Percentiles rank a stretch among this genome's conserved stretches.
Evolutionary conservation across 1,284 basidiomycete genomes (phyloP).

Genomic region (Xanthoconium separans): DNA sequence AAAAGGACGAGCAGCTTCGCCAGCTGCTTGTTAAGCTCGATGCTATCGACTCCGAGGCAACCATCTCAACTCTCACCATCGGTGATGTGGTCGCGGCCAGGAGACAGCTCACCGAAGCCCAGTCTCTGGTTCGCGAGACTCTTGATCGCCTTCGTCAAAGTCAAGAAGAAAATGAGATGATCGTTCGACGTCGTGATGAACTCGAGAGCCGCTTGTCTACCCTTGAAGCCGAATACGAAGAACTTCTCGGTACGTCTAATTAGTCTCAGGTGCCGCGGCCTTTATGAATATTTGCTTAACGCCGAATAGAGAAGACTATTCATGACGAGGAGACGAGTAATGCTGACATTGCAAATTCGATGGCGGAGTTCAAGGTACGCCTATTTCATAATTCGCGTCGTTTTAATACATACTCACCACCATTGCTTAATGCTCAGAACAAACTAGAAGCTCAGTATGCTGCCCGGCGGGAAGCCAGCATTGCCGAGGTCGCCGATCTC

Average conservation of each 20-base stretch:
- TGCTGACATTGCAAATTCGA: slow-evolving; percentile 76
- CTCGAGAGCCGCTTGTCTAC: slow-evolving; percentile 80
- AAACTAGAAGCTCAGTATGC: slow-evolving; percentile 95
- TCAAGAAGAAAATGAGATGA: slow-evolving; percentile 91
- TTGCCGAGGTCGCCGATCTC: slow-evolving; percentile 85
- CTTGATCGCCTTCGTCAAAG: slow-evolving; percentile 86
- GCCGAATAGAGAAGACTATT: slow-evolving; percentile 73
- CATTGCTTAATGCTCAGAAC: slow-evolving; percentile 46
- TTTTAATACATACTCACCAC: slow-evolving; percentile 8
- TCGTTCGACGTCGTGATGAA: slow-evolving; percentile 82
- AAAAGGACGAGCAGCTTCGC: slow-evolving; percentile 91
- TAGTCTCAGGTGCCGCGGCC: slow-evolving; percentile 4
- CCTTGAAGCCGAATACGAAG: slow-evolving; percentile 94
- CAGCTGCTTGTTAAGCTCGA: slow-evolving; percentile 83
- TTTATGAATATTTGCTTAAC: slow-evolving; percentile 13
- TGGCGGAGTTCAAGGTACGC: slow-evolving; percentile 87
- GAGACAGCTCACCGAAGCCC: slow-evolving; percentile 87
- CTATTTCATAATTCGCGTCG: slow-evolving; percentile 6
- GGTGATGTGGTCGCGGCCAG: slow-evolving; percentile 83
- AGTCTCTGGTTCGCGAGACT: slow-evolving; percentile 83
- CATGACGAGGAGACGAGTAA: slow-evolving; percentile 80
- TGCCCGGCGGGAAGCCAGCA: slow-evolving; percentile 87
- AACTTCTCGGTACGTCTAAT: slow-evolving; percentile 73
- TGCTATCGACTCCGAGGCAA: slow-evolving; percentile 59
- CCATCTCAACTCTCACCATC: slow-evolving; percentile 58